These are phyloP conservation scores for Nitzschia inconspicua DNA, from an alignment of 108 stramenopile species.

Conservation along the genomic window DNA sequence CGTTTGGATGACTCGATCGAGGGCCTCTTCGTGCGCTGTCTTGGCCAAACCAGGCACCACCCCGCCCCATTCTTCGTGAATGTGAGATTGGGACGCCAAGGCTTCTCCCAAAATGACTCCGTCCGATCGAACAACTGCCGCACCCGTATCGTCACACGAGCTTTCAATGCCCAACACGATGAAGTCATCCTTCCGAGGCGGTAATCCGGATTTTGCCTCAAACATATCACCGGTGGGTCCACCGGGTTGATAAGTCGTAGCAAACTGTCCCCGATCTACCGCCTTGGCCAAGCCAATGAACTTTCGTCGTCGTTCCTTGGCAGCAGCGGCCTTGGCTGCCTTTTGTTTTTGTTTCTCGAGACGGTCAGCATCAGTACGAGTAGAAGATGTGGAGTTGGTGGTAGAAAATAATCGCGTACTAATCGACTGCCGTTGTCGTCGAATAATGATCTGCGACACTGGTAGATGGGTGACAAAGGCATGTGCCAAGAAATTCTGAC, in stretches of 20 bases:
- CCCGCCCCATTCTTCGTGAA: constrained; percentile 96
- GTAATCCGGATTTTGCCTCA: constrained; percentile 68
- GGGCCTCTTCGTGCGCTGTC: constrained; percentile 80
- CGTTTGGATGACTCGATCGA: constrained; percentile 78
- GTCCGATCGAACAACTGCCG: constrained; percentile 90
- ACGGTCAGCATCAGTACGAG: not conserved
- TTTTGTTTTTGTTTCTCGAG: constrained; percentile 12
- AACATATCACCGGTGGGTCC: constrained; percentile 49
- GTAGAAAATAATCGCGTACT: no score
- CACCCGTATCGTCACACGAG: constrained; percentile 94
- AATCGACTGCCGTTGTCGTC: no score
- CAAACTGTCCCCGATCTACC: constrained; percentile 79
- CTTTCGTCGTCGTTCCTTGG: constrained; percentile 48
- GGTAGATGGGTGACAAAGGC: no score
- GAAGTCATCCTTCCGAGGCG: constrained; percentile 53
- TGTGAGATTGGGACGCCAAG: constrained; percentile 84
- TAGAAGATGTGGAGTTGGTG: no score
- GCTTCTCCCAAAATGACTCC: constrained; percentile 92
- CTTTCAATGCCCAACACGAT: constrained; percentile 96
- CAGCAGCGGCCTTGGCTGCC: constrained; percentile 25
- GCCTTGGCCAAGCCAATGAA: constrained; percentile 83
- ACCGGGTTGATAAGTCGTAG: constrained; percentile 62
- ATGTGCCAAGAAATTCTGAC: no score
- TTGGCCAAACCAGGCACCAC: constrained; percentile 91
- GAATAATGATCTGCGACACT: no score